These are phyloP conservation scores for Sindora glabra DNA, from an alignment of 306 rosid genomes.

Conservation along the genomic window DNA sequence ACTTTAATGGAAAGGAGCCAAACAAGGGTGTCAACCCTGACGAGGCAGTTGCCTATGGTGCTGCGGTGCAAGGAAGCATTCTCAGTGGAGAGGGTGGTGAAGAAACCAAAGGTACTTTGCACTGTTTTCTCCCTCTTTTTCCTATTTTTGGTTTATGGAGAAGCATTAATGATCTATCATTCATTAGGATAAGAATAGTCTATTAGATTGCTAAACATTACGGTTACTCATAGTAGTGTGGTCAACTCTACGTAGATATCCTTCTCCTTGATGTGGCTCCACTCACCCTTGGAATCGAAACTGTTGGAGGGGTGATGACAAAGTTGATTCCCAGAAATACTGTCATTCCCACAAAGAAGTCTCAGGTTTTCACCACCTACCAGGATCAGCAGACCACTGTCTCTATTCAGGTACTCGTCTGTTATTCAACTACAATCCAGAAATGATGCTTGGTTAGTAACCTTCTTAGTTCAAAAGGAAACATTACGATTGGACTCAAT, in stretches of 20 bases:
- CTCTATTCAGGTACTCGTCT: conserved; percentile 75
- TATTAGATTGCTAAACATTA: not conserved
- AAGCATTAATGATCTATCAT: not conserved
- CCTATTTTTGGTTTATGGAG: not conserved
- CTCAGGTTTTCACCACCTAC: conserved; percentile 97
- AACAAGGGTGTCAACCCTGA: conserved; percentile 99
- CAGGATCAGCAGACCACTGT: conserved; percentile 99
- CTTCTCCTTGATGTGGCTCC: conserved; percentile 98
- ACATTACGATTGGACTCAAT: not conserved
- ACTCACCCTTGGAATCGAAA: conserved; percentile 96
- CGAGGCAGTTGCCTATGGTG: conserved; percentile 97
- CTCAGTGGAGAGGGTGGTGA: conserved; percentile 99
- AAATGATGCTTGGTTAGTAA: not conserved
- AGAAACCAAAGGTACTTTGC: conserved; percentile 76
- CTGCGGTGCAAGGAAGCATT: conserved; percentile 97
- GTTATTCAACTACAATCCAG: not conserved
- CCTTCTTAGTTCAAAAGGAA: not conserved
- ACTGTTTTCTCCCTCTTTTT: not conserved
- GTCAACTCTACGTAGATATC: conserved; percentile 45
- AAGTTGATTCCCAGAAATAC: conserved; percentile 98
- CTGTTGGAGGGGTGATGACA: conserved; percentile 99
- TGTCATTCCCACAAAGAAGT: conserved; percentile 97
- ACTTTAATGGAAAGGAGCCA: conserved; percentile 95
- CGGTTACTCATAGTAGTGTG: not conserved
- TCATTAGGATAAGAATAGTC: not conserved